These are phyloP conservation scores for Trapa bicornis DNA, from an alignment of 345 rosid species.

Conservation along the genomic window DNA sequence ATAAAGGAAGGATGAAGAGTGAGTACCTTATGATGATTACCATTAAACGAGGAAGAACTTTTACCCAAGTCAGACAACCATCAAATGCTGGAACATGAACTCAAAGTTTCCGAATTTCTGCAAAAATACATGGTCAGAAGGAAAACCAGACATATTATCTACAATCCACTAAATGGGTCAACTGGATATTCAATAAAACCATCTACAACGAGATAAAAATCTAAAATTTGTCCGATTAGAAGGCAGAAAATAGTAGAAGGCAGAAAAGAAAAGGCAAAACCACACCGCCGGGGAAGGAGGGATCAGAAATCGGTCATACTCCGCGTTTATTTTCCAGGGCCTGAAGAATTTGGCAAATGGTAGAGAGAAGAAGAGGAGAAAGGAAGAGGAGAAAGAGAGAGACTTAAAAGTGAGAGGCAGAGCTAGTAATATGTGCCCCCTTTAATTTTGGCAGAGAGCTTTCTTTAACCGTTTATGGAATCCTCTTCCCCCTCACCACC, in stretches of 20 bases:
- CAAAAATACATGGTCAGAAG: neutral
- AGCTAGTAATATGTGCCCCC: neutral
- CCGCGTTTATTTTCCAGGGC: neutral
- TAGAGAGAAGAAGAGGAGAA: neutral
- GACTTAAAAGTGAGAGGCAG: neutral
- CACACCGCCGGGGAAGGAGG: neutral
- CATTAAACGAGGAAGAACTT: constrained; percentile 3
- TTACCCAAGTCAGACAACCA: neutral
- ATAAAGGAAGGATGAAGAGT: neutral
- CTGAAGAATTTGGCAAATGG: neutral
- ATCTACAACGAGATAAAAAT: neutral
- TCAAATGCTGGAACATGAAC: neutral
- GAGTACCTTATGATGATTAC: neutral
- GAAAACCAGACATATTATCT: neutral
- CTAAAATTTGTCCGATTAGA: neutral
- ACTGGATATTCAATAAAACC: neutral
- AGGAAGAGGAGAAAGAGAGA: neutral
- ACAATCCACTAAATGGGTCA: neutral
- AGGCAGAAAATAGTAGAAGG: neutral
- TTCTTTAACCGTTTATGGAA: too few species aligned
- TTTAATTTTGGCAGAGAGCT: too few species aligned
- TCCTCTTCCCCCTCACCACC: too few species aligned
- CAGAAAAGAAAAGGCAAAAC: neutral
- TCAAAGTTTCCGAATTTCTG: constrained; percentile 1
- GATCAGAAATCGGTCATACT: neutral